Base-by-base conservation (phyloP, 345 rosid species). In the Gynandropsis gynandra region DNA sequence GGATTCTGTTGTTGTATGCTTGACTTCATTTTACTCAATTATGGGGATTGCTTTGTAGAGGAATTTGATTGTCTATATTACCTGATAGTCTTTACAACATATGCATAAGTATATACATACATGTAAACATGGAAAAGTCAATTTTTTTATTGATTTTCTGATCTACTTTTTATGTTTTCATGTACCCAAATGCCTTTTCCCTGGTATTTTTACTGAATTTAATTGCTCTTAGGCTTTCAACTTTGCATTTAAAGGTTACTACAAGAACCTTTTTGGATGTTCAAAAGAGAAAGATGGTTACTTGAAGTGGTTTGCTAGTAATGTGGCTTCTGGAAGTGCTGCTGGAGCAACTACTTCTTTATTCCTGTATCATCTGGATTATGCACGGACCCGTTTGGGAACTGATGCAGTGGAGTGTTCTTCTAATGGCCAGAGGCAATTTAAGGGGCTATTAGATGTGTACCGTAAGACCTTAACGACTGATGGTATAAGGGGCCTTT, bases 211-310 rank as follows among this genome's bases (percentile, higher is more conserved):
- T 67, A 47, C 66, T 79, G 66, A 78, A 78, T 72, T 76, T 54
- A 54, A 62, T 76, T 87, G 66, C 80, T 72, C 71, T 27, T 78
- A 85, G 98, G 98, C 95, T 65, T 87, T 83, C 82, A 87, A 87
- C 80, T 85, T 92, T 66, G 98, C 98, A 50, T 85, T 83, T 62
- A 92, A 85, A 74, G 95, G 94, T 73, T 87, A 87, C 80, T 87
- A 75, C 80, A 87, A 78, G 74, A 71, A 67, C 76, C 51, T 69
- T 62, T 76, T 85, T 31, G 95, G 95, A 24, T 36, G 66, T 61
- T 85, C 97, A 7, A 85, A 80, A 64, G 97, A 92, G 82, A 82
- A 57, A 64, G 94, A 87, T 60, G 95, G 95, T 64, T 85, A 85
- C 61, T 4, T 73, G 17, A 87, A 77, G 66, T 76, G 94, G 86